A percentile compares a stretch with the other conserved stretches of the same genome.
phyloP scores from a whole-genome alignment of 148 eudicot genomes.

The Cornus suecica region DNA sequence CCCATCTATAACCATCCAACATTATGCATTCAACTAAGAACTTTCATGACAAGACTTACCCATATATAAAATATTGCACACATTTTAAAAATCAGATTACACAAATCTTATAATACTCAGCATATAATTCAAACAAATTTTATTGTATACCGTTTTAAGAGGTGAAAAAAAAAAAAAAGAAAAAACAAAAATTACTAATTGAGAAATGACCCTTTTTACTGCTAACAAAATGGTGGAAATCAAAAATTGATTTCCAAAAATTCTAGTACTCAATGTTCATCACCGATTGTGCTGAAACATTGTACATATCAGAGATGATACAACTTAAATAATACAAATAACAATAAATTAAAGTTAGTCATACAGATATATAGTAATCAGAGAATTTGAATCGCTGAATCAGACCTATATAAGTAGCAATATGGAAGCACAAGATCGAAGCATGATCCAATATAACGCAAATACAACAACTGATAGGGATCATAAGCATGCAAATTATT shows the following conservation, averaged over 20 bases:
- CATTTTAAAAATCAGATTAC: not conserved
- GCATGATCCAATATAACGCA: not conserved
- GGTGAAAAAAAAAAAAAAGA: too few relatives aligned
- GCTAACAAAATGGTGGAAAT: too few relatives aligned
- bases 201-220: too few relatives aligned
- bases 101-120: not conserved
- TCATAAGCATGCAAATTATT: not conserved
- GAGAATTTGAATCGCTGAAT: too few relatives aligned
- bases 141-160: not conserved
- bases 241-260: too few relatives aligned
- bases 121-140: not conserved
- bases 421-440: not conserved
- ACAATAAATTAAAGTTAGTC: too few relatives aligned
- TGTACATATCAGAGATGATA: too few relatives aligned
- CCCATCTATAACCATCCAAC: conserved; percentile 33
- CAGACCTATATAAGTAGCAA: not conserved
- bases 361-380: too few relatives aligned
- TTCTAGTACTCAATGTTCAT: too few relatives aligned
- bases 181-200: too few relatives aligned
- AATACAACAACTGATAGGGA: not conserved
- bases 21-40: not conserved
- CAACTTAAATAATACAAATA: too few relatives aligned
- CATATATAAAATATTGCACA: not conserved
- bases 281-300: too few relatives aligned
- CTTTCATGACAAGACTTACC: not conserved